Percentiles rank a stretch among this genome's conserved stretches.
phyloP scores from a whole-genome alignment of 768 basidiomycete species.

The Butyriboletus loyo region DNA sequence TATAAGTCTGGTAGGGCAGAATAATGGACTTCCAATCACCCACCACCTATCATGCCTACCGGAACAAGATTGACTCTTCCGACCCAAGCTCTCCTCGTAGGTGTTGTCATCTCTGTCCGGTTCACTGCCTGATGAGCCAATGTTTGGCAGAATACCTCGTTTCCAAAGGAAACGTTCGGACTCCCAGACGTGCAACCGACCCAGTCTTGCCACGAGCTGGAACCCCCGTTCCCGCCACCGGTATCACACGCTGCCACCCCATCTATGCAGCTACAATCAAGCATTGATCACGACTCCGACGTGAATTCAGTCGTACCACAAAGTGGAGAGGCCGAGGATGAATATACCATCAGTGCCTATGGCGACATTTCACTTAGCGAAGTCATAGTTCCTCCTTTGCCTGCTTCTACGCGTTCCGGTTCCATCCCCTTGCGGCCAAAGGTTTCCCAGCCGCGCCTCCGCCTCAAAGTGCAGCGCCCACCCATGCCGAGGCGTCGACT shows the following conservation, averaged over 20 bases:
- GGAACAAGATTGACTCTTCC: background rate
- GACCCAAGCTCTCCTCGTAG: slow-evolving; percentile 5
- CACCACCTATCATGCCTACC: slow-evolving; percentile 8
- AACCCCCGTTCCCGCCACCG: background rate
- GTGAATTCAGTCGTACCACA: background rate
- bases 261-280: background rate
- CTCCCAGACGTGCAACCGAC: background rate
- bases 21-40: background rate
- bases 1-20: slow-evolving; percentile 6
- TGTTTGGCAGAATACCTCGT: slow-evolving; percentile 5
- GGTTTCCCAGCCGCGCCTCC: slow-evolving; percentile 16
- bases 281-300: background rate
- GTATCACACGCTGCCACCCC: background rate
- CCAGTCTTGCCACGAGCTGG: background rate
- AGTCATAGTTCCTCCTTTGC: slow-evolving; percentile 32
- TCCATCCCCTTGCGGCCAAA: background rate
- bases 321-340: slow-evolving; percentile 26
- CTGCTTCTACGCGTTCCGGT: background rate
- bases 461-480: slow-evolving; percentile 26
- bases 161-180: background rate
- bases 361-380: slow-evolving; percentile 46
- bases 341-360: slow-evolving; percentile 40
- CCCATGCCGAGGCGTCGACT: slow-evolving; percentile 26
- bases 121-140: background rate
- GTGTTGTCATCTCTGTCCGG: background rate